These are phyloP conservation scores for Cyclocybe cylindracea DNA, from an alignment of 768 basidiomycete genomes.

Conservation along the genomic window DNA sequence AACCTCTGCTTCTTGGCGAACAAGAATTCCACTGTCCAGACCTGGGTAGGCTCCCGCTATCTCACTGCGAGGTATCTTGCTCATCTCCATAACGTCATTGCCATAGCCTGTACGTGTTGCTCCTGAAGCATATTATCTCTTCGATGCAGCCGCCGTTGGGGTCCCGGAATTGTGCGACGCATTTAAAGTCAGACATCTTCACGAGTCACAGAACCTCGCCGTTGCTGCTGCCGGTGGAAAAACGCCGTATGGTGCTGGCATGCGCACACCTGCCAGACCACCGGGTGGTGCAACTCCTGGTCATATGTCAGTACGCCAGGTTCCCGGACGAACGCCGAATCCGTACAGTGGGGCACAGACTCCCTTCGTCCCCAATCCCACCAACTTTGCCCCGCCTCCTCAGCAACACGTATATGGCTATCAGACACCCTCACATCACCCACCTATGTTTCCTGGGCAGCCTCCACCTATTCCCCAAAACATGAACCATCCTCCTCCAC, in stretches of 20 bases:
- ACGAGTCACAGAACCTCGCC: constrained; percentile 69
- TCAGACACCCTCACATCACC: constrained; percentile 48
- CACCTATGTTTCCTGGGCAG: constrained; percentile 35
- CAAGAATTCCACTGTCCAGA: constrained; percentile 85
- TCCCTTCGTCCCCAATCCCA: constrained; percentile 35
- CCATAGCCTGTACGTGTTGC: constrained; percentile 82
- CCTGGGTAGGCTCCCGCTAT: constrained; percentile 67
- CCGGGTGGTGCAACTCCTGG: constrained; percentile 79
- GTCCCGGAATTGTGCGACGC: constrained; percentile 95
- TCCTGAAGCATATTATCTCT: constrained; percentile 87
- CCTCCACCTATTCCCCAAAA: constrained; percentile 51
- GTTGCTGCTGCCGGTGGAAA: constrained; percentile 59
- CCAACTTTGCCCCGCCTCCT: constrained; percentile 25
- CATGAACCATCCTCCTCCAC: constrained; percentile 68
- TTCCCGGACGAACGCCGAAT: constrained; percentile 70
- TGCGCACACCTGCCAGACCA: constrained; percentile 73
- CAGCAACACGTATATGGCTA: constrained; percentile 42
- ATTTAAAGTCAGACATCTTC: constrained; percentile 88
- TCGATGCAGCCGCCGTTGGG: constrained; percentile 87
- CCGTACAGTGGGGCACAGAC: constrained; percentile 62
- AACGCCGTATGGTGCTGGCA: constrained; percentile 76
- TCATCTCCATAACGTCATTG: constrained; percentile 7
- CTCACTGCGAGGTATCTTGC: background rate
- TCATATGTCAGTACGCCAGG: constrained; percentile 72
- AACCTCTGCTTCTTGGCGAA: constrained; percentile 92